Evolutionary conservation across 768 basidiomycete genomes (phyloP), one percentile per base, ranked within the genome.

Genomic region (Podaxis rugospora): DNA sequence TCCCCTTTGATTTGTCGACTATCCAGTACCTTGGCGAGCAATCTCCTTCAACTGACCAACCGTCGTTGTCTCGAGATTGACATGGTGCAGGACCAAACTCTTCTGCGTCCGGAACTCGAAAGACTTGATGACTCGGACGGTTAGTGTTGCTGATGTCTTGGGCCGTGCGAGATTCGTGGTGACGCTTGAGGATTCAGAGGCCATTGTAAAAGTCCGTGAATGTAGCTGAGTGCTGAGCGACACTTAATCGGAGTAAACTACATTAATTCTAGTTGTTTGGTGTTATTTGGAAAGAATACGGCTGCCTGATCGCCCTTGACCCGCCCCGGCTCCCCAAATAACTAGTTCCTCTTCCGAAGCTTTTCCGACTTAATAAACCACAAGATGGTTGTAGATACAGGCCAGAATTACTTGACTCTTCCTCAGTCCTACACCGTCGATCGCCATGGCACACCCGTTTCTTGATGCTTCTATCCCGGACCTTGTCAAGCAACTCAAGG

Each of bases 71-170:
- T 87, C 85, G 63, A 97, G 85, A 70, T 99, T 85, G 63, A 95
- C 67, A 66, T 89, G 79, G 68, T 87, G 90, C 54, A 98, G 79
- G 55, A 99, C 88, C 65, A 98, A 82, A 69, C 85, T 88, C 66
- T 88, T 89, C 70, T 93, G 90, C 57, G 95, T 98, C 58, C 96
- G 84, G 73, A 86, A 98, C 69, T 86, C 87, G 71, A 99, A 96
- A 18, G 92, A 94, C 71, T 99, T 99, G 77, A 99, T 92, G 63
- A 98, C 82, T 35, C 96, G 87, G 52, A 98, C 73, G 5, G 96
- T 98, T 60, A 98, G 75, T 4, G 93, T 94, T 21, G 93, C 93
- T 63, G 86, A 80, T 2, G 89, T 88, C 66, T 76, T 81, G 9
- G 93, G 89, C 2, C 81, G 78, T 28, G 85, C 78, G 56, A 82